Evolutionary conservation across 495 filamentous ascomycete genomes (phyloP).

Genomic region (Apiosordaria backusii): DNA sequence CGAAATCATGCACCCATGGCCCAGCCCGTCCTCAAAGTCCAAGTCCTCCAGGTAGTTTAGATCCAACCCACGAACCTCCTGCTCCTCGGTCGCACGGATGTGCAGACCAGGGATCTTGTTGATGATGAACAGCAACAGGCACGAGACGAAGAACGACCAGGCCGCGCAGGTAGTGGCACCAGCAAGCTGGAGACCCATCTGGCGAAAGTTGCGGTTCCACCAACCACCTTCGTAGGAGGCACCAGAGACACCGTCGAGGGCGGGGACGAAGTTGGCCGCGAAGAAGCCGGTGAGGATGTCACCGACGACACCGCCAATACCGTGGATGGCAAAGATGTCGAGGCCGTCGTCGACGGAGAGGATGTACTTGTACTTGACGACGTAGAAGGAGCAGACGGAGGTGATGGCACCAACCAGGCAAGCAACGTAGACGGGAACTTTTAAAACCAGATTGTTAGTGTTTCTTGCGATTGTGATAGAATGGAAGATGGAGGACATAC

Average conservation of each 20-base stretch:
- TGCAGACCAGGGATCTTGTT: constrained; percentile 71
- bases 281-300: constrained; percentile 77
- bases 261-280: constrained; percentile 55
- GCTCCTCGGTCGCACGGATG: constrained; percentile 68
- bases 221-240: constrained; percentile 54
- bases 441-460: constrained; percentile 50
- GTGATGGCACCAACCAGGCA: constrained; percentile 78
- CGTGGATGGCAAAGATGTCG: constrained; percentile 80
- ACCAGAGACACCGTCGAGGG: constrained; percentile 64
- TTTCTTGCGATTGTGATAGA: not conserved
- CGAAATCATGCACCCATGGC: constrained; percentile 6
- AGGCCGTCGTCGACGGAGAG: constrained; percentile 72
- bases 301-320: constrained; percentile 70
- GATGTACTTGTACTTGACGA: constrained; percentile 81
- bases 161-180: constrained; percentile 68
- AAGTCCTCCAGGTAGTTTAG: constrained; percentile 46
- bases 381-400: constrained; percentile 77
- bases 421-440: constrained; percentile 70
- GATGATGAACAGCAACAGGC: constrained; percentile 72
- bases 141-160: constrained; percentile 75
- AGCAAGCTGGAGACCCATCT: constrained; percentile 74
- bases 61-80: constrained; percentile 74
- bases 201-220: constrained; percentile 57
- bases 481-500: constrained; percentile 2
- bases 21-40: constrained; percentile 48